Percentiles rank a stretch among this genome's conserved stretches.
phyloP scores from a whole-genome alignment of 257 asterid genomes.

The Solanum tarijense region DNA sequence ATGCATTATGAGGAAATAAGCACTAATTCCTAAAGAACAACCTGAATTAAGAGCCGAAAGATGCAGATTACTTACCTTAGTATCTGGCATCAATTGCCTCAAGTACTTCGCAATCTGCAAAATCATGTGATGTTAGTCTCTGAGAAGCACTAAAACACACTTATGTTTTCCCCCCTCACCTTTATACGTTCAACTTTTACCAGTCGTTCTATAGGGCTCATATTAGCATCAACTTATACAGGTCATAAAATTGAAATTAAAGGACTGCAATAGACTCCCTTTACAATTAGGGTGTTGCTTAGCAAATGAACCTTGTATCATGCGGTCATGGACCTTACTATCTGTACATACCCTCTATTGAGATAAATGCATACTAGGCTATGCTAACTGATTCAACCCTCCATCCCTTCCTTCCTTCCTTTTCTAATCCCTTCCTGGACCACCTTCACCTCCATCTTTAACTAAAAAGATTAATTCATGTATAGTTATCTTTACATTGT shows the following conservation, averaged over 20 bases:
- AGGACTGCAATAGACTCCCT: neutral
- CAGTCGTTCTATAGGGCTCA: neutral
- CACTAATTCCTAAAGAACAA: neutral
- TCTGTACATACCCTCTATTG: neutral
- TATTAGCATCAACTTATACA: neutral
- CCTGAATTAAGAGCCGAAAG: neutral
- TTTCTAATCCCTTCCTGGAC: neutral
- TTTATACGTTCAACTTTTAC: neutral
- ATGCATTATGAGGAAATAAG: neutral
- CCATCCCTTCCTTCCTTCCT: neutral
- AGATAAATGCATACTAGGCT: neutral
- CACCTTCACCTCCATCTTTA: neutral
- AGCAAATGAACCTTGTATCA: neutral
- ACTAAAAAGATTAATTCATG: neutral
- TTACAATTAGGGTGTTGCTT: neutral
- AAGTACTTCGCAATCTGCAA: conserved; percentile 64
- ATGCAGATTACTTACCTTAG: conserved; percentile 40
- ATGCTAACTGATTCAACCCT: neutral
- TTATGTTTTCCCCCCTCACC: neutral
- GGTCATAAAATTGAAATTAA: neutral
- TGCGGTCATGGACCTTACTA: neutral
- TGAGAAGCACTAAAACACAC: neutral
- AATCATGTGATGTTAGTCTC: neutral
- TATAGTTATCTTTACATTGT: neutral
- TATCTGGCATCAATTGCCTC: conserved; percentile 75